Base-by-base conservation (phyloP, 169 alveolate genomes). In the Babesia microti region DNA sequence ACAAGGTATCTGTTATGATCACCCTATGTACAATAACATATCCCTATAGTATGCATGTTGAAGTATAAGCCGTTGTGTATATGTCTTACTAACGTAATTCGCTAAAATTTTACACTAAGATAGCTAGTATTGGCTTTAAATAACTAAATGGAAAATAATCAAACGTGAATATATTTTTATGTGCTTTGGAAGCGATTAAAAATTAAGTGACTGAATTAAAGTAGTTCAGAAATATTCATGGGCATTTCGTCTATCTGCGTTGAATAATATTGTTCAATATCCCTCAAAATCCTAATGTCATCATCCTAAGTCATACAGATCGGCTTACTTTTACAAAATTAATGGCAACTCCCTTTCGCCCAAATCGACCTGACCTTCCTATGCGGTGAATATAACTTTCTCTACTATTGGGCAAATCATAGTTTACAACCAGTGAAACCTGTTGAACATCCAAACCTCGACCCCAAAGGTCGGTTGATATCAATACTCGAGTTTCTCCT, bases 171-270 rank as follows among this genome's bases (percentile, higher is more conserved):
- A n/a, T n/a, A n/a, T n/a, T n/a, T n/a, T n/a, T n/a, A n/a, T n/a
- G n/a, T n/a, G n/a, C n/a, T n/a, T n/a, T n/a, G n/a, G n/a, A n/a
- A n/a, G n/a, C n/a, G n/a, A n/a, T n/a, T n/a, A n/a, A n/a, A n/a
- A n/a, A n/a, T n/a, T n/a, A n/a, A n/a, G n/a, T n/a, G n/a, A n/a
- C n/a, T n/a, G n/a, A n/a, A n/a, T 47, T 65, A 65, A 3, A 65
- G 68, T 30, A 65, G 65, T 19, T 65, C 76, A 0, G 76, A 52
- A n/a, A 65, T 65, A 35, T 65, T 54, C 91, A 89, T 89, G 6
- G 99, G 98, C 99, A 95, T 92, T 78, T 95, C 99, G 59, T 95
- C 98, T 53, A 95, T 95, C 72, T 92, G 93, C n/a, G 97, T 95
- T 36, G 97, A 83, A 85, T 93, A 95, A 73, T 65, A 90, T 81